Percentiles rank a stretch among this genome's conserved stretches.
phyloP scores from a whole-genome alignment of 2,329 filamentous ascomycete species.

The Trichoderma arundinaceum region DNA sequence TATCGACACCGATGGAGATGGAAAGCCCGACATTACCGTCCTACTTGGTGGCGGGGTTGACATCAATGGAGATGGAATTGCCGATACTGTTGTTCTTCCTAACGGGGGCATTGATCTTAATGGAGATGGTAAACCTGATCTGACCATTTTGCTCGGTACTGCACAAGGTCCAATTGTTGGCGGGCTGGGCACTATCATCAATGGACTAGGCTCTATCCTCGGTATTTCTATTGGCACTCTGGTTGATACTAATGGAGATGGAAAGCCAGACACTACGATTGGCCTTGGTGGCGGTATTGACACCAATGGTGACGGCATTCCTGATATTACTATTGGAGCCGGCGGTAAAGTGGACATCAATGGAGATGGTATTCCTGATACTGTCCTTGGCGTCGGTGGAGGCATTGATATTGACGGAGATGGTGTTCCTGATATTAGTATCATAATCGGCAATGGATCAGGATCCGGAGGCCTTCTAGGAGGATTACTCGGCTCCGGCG shows the following conservation, averaged over 20 bases:
- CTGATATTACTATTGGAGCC: background rate
- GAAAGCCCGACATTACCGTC: slow-evolving; percentile 12
- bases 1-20: slow-evolving; percentile 11
- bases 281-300: slow-evolving; percentile 1
- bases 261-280: slow-evolving; percentile 3
- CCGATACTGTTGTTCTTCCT: slow-evolving; percentile 2
- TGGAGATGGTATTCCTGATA: too few relatives aligned
- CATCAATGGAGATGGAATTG: background rate
- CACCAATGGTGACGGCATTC: slow-evolving; percentile 1
- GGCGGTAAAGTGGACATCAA: background rate
- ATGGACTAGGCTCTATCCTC: background rate
- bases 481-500: too few relatives aligned
- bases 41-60: slow-evolving; percentile 14
- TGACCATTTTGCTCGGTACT: background rate
- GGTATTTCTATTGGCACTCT: background rate
- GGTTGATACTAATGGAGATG: slow-evolving; percentile 22
- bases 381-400: too few relatives aligned
- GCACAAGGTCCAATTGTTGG: background rate
- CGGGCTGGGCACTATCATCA: background rate
- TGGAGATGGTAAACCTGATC: slow-evolving; percentile 10
- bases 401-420: too few relatives aligned
- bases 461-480: too few relatives aligned
- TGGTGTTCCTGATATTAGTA: too few relatives aligned
- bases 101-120: slow-evolving; percentile 15
- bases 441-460: too few relatives aligned